Base-by-base conservation (phyloP, 2,329 filamentous ascomycete genomes). In the Fusarium concolor region DNA sequence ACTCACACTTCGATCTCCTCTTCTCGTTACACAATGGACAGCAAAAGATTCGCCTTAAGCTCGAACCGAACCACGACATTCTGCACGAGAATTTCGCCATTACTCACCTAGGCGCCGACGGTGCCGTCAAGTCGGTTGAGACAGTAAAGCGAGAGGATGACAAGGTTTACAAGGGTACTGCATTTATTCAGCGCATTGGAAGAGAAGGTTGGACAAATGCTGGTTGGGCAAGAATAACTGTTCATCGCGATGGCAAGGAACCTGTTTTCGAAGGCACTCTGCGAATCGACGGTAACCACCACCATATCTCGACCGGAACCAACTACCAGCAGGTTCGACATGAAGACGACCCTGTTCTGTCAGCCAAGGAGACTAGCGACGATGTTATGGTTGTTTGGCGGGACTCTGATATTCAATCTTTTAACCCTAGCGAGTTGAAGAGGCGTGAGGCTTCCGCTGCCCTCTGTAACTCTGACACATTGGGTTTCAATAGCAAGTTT, bases 181-280 rank as follows among this genome's bases (percentile, higher is more conserved):
- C 93, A 3, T 96, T 91, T 83, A 79, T 94, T 45, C 86, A 89
- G 64, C 85, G 86, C 22, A 81, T 84, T 8, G 85, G 85, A 51
- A 83, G 86, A 26, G 74, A 79, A 10, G 86, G 88, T 68, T 98
- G 94, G 93, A 88, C 88, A 56, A 89, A 90, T 68, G 91, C 90
- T 17, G 96, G 96, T 43, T 97, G 93, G 92, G 93, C 95, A 42
- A 87, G 96, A 59, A 89, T 98, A 65, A 88, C 90, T 46, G 83
- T 99, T 12, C 86, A 88, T 71, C 84, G 85, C 66, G 96, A 99
- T 80, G 96, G 96, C 4, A 79, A 83, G 41, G 76, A 86, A 17
- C 96, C 96, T 22, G 79, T 97, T 29, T 99, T 99, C 71, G 93
- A 97, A 78, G 96, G 96, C 53, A 91, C 91, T 4, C 97, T 98